Evolutionary conservation across 2,329 filamentous ascomycete genomes (phyloP), one percentile per base, ranked within the genome.

Genomic region (Xylogone sp.): DNA sequence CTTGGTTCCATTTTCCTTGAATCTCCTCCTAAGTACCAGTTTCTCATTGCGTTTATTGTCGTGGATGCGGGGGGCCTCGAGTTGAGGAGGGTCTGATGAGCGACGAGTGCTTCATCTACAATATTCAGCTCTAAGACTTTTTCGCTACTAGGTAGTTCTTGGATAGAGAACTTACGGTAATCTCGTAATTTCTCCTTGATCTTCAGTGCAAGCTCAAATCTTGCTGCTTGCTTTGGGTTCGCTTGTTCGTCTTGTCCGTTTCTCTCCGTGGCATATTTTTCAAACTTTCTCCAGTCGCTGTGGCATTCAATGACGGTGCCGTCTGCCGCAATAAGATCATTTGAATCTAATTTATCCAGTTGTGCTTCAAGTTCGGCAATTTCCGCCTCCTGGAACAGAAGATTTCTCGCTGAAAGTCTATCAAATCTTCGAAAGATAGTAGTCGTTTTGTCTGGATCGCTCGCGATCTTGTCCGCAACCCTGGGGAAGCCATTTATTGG

Each of bases 371-470:
- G 16, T 45, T 54, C 51, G 21, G 45, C 43, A 21, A 54, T 24
- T 42, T 54, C 51, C 12, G 44, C 45, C 31, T 54, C 44, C n/a
- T 45, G 20, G 2, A 22, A 31, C 12, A 54, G 12, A 3, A 54
- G 19, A 31, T 51, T 54, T 21, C 52, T 22, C 10, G 52, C 39
- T 3, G 52, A 31, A 29, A 54, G 34, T 20, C 39, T n/a, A 10
- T 54, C 45, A 9, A 54, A 54, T 16, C 45, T 34, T 10, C 44
- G 9, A 21, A 43, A 54, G 21, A 54, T 53, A 18, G 43, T 43
- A 3, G 34, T 34, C 8, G 50, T 49, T 4, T 39, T 34, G 13
- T 54, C 51, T 1, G 31, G 48, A 16, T 49, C 48, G 1, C 43
- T 48, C 20, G 12, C 22, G 12, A 51, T 10, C 24, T 6, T 5